A percentile compares a stretch with the other conserved stretches of the same genome.
phyloP scores from a whole-genome alignment of 306 rosid species.

The Senna siamea region DNA sequence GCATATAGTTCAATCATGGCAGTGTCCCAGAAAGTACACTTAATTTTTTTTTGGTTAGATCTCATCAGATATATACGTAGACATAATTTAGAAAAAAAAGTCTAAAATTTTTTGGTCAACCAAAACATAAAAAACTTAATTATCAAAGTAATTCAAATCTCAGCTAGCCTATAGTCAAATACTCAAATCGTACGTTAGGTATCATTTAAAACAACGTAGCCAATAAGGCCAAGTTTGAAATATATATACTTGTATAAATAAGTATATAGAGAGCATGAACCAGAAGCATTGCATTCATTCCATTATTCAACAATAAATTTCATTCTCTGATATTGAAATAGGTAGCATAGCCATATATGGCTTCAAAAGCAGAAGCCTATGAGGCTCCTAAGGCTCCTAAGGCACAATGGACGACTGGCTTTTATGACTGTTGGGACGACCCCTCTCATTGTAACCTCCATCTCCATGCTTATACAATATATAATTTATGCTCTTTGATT shows the following conservation, averaged over 20 bases:
- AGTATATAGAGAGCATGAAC: neutral
- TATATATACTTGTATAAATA: neutral
- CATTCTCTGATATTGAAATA: neutral
- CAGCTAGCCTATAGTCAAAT: neutral
- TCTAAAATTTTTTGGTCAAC: neutral
- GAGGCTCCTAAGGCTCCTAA: neutral
- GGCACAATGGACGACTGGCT: conserved; percentile 47
- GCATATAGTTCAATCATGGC: neutral
- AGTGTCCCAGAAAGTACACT: neutral
- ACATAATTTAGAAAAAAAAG: neutral
- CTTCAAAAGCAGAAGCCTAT: neutral
- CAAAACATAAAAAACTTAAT: neutral
- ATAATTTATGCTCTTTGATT: neutral
- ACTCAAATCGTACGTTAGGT: neutral
- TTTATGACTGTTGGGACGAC: conserved; percentile 41
- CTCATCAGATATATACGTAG: neutral
- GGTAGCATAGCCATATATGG: neutral
- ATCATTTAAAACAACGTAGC: neutral
- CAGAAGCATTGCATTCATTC: neutral
- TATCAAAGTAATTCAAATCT: neutral
- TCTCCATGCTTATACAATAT: neutral
- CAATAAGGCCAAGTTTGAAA: neutral
- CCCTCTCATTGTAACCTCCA: conserved; percentile 28
- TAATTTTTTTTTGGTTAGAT: neutral
- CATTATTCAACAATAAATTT: neutral